Base-by-base conservation (phyloP, 345 rosid genomes). In the Theobroma cacao region DNA sequence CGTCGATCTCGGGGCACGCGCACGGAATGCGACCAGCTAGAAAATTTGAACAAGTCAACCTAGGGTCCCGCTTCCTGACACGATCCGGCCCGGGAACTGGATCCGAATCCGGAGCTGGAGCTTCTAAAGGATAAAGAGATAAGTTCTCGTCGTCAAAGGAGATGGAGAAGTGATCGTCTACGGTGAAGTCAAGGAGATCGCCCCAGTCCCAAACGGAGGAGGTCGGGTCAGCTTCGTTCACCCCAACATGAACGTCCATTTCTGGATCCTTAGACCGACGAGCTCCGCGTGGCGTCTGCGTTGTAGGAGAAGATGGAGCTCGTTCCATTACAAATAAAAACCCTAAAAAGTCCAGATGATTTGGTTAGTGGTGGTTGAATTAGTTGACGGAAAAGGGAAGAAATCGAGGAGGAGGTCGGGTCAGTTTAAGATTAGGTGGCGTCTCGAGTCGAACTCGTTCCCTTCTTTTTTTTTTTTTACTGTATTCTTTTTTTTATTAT, bases 1-100 rank as follows among this genome's bases (percentile, higher is more conserved):
- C 89, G 77, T 96, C 99, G 22, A 96, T 52, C 91, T 94, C 99
- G 0, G 99, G 98, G 70, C 99, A 96, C 14, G 94, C 95, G 75
- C 98, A 96, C 0, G 97, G 98, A 53, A 94, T 79, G 78, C 72
- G 64, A 50, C 98, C 98, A n/a, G 95, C 99, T 40, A 94, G 41
- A 62, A 94, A 92, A 80, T 94, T 94, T 76, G 98, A 87, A 84
- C 98, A 96, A 10, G 75, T 83, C 86, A 94, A 45, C 75, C 98
- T 87, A 70, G 97, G 97, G 82, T 96, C 99, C 2, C 99, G 93
- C 85, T 96, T 96, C 90, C 99, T 84, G 22, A 89, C 85, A 88
- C 93, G 89, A 52, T 86, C 85, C 33, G 70, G 13, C 34, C 24
- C 77, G 15, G 80, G 69, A 47, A 41, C 83, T 3, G 79, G 68